A percentile compares a stretch with the other conserved stretches of the same genome.
Evolutionary conservation across 2,329 filamentous ascomycete species (phyloP).

Genomic region (Akanthomyces muscarius): DNA sequence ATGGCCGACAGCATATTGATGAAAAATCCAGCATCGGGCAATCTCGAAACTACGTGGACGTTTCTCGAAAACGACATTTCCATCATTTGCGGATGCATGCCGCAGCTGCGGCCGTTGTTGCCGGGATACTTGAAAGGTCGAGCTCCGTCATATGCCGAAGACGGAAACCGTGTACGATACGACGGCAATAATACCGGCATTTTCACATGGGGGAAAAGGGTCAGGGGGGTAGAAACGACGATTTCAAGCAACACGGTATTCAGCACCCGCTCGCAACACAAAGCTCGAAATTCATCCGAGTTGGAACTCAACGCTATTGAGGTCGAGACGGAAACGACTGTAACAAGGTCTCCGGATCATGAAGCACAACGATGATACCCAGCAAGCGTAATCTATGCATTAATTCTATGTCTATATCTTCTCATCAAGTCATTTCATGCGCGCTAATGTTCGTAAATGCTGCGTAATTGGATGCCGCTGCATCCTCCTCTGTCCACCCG

Average conservation of each 20-base stretch:
- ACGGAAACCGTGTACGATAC: neutral
- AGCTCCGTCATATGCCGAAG: neutral
- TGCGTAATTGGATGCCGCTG: neutral
- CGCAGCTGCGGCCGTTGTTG: slow-evolving; percentile 12
- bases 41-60: slow-evolving; percentile 13
- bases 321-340: slow-evolving; percentile 5
- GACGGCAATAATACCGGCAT: neutral
- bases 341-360: neutral
- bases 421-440: neutral
- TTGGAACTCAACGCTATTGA: slow-evolving; percentile 10
- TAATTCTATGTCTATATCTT: neutral
- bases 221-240: slow-evolving; percentile 1
- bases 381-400: neutral
- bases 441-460: slow-evolving; percentile 6
- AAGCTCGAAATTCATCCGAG: slow-evolving; percentile 5
- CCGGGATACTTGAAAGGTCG: neutral
- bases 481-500: slow-evolving; percentile 12
- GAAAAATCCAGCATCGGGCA: neutral
- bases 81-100: slow-evolving; percentile 15
- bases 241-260: slow-evolving; percentile 1
- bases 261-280: neutral
- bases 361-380: neutral
- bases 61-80: slow-evolving; percentile 17
- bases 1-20: too few relatives aligned
- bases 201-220: slow-evolving; percentile 1